Evolutionary conservation across 1,139 yeast genomes (phyloP), one percentile per base, ranked within the genome.

Genomic region (Insectozyma bohioensis): DNA sequence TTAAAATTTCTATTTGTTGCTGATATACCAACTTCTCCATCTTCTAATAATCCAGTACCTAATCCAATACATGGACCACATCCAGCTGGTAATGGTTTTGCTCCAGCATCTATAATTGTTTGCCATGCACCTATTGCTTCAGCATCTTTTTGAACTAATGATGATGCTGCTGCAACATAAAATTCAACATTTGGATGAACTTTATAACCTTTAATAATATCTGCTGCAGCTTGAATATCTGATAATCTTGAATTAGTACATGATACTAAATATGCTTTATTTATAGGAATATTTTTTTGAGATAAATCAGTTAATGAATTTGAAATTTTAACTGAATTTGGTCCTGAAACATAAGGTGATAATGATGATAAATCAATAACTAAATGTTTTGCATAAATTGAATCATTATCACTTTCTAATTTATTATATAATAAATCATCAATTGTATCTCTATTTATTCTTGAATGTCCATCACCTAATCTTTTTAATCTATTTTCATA

Each of bases 51-150:
- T 33, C 99, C 99, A 23, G 94, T 74, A 41, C 99, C 99, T 37
- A 92, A 73, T 27, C 99, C 99, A 53, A 92, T 92, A 67, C 99
- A 92, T 23, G 99, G 99, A 30, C 99, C 99, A 66, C 99, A 92
- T 15, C 99, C 99, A 12, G 98, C 95, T 12, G 97, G 97, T 48
- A 92, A 75, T 22, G 97, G 90, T 49, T 68, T 85, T 37, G 97
- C 95, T 33, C 99, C 99, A 10, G 97, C 95, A 36, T 83, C 92
- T 27, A 92, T 52, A 35, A 94, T 73, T 20, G 78, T 79, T 51
- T 88, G 75, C 98, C 99, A 94, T 9, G 95, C 94, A 40, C 98
- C 98, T 32, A 63, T 67, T 26, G 78, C 75, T 63, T 85, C 95
- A 29, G 98, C 97, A 48, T 88, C 97, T 45, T 76, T 75, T 66